A percentile compares a stretch with the other conserved stretches of the same genome.
phyloP scores from a whole-genome alignment of 805 yeast genomes.

The Metschnikowia anglica region DNA sequence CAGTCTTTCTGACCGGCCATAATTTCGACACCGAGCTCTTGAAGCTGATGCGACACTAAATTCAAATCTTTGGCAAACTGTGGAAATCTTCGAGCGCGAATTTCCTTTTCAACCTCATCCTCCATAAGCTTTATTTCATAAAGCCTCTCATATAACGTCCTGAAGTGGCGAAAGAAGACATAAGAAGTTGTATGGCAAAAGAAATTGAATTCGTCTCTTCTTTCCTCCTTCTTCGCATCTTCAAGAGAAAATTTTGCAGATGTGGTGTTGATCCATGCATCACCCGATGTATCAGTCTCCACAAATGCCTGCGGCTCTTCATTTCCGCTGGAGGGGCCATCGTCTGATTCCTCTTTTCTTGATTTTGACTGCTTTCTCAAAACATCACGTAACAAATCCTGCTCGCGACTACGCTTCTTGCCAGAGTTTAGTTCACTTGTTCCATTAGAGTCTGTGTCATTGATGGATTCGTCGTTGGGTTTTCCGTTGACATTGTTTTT shows the following conservation, averaged over 20 bases:
- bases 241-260: slow-evolving; percentile 29
- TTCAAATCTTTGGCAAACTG: slow-evolving; percentile 87
- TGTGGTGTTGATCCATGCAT: slow-evolving; percentile 44
- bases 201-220: slow-evolving; percentile 63
- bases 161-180: slow-evolving; percentile 82
- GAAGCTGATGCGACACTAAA: slow-evolving; percentile 73
- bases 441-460: slow-evolving; percentile 8
- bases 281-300: slow-evolving; percentile 39
- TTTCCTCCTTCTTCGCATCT: slow-evolving; percentile 27
- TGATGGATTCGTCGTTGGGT: slow-evolving; percentile 19
- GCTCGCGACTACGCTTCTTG: slow-evolving; percentile 53
- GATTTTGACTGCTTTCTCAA: slow-evolving; percentile 50
- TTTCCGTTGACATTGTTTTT: slow-evolving; percentile 19
- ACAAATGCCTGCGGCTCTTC: slow-evolving; percentile 34
- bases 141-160: slow-evolving; percentile 77
- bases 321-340: slow-evolving; percentile 32
- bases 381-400: slow-evolving; percentile 59
- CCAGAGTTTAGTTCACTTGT: slow-evolving; percentile 16
- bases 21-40: slow-evolving; percentile 76
- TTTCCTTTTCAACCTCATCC: slow-evolving; percentile 68
- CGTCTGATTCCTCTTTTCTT: slow-evolving; percentile 36
- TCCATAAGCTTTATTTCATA: slow-evolving; percentile 73
- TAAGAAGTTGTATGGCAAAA: slow-evolving; percentile 89
- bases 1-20: slow-evolving; percentile 55
- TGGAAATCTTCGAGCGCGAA: slow-evolving; percentile 59